phyloP scores from a whole-genome alignment of 2,329 filamentous ascomycete species.

The Claviceps africana region DNA sequence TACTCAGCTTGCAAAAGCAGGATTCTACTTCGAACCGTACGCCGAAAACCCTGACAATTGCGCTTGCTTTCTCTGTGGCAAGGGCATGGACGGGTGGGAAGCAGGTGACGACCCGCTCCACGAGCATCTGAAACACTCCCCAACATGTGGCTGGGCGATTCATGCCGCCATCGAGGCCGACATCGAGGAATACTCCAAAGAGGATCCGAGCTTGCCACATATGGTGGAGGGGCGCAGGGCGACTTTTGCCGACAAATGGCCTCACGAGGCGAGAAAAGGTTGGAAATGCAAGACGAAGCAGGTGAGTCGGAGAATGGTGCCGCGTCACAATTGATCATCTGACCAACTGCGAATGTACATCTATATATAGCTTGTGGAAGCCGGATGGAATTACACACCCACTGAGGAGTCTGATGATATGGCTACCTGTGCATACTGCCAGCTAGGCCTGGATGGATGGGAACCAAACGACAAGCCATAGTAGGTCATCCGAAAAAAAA shows the following conservation, averaged over 20 bases:
- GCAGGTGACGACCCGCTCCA: constrained; percentile 65
- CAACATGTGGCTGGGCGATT: constrained; percentile 77
- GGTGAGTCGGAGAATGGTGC: constrained; percentile 31
- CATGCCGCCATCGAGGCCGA: constrained; percentile 48
- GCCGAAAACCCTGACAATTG: constrained; percentile 72
- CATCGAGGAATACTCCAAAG: constrained; percentile 46
- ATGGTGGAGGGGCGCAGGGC: constrained; percentile 66
- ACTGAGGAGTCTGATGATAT: constrained; percentile 73
- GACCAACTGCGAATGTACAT: constrained; percentile 1
- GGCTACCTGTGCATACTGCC: constrained; percentile 83
- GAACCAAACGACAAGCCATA: constrained; percentile 81
- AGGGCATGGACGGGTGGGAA: constrained; percentile 85
- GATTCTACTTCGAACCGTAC: constrained; percentile 77
- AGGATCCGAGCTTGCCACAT: constrained; percentile 58
- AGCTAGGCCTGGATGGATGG: constrained; percentile 84
- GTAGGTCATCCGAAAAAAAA: constrained; percentile 30
- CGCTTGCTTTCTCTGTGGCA: constrained; percentile 74
- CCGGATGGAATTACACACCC: constrained; percentile 89
- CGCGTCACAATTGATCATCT: not conserved
- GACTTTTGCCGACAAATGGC: constrained; percentile 79
- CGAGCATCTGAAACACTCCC: constrained; percentile 76
- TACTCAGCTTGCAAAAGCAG: constrained; percentile 67
- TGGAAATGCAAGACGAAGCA: constrained; percentile 86
- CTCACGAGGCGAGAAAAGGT: constrained; percentile 73
- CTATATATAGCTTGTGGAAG: constrained; percentile 59